Evolutionary conservation across 345 rosid species (phyloP).

Genomic region (Corchorus capsularis): DNA sequence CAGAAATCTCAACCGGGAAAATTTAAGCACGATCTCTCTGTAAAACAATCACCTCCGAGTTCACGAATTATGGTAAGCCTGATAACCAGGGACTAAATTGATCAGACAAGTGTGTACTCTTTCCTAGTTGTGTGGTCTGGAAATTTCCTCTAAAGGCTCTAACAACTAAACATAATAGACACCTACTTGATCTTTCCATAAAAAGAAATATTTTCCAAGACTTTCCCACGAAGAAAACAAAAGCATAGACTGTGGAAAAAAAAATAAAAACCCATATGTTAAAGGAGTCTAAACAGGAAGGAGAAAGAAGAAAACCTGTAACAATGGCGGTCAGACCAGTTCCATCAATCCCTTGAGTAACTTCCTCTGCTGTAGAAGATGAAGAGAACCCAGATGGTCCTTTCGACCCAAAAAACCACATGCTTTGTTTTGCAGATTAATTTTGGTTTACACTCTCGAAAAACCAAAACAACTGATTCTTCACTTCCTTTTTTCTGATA

Average conservation of each 20-base stretch:
- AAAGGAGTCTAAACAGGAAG: not conserved
- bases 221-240: not conserved
- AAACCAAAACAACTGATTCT: not conserved
- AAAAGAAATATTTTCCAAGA: too few relatives aligned
- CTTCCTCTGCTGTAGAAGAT: slow-evolving; percentile 25
- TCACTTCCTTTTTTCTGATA: not conserved
- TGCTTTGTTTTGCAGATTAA: not conserved
- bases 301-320: slow-evolving; percentile 31
- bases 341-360: slow-evolving; percentile 47
- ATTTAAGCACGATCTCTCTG: not conserved
- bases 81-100: not conserved
- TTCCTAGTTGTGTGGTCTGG: not conserved
- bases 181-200: too few relatives aligned
- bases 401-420: slow-evolving; percentile 22
- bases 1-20: not conserved
- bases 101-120: slow-evolving; percentile 5
- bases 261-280: slow-evolving; percentile 3
- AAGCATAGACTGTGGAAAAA: not conserved
- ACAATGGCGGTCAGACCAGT: slow-evolving; percentile 50
- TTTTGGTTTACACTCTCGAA: not conserved
- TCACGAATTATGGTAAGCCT: not conserved
- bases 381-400: slow-evolving; percentile 25
- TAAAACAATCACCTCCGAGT: not conserved
- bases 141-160: not conserved
- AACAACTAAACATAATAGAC: too few relatives aligned